Conservation (phyloP, 2,329 filamentous ascomycete genomes). For the Xylaria sp. region DNA sequence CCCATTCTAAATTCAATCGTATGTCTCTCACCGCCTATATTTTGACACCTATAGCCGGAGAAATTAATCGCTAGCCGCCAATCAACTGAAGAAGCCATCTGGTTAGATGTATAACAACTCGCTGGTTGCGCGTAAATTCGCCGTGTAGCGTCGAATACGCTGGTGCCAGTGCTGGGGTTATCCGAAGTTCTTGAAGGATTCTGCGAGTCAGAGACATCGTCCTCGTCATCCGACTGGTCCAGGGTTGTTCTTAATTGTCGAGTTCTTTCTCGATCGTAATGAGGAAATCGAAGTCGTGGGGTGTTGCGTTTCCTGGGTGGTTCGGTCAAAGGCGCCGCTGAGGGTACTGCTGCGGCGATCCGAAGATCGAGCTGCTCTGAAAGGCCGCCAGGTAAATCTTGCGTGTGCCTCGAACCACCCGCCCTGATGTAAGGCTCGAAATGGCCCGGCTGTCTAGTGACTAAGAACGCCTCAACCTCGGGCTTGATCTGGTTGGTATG, state of each 20-base stretch:
- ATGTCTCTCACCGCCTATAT: rapidly evolving
- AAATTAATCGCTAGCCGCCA: constrained; percentile 16
- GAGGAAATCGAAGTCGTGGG: neutral
- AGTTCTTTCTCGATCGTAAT: neutral
- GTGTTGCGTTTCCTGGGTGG: constrained; percentile 8
- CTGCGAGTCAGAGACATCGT: too few species aligned
- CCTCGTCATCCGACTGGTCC: too few species aligned
- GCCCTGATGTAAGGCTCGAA: constrained; percentile 37
- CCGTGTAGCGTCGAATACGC: constrained; percentile 18
- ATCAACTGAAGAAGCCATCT: neutral
- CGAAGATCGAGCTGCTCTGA: neutral
- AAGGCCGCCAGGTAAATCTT: neutral
- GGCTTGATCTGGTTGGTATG: neutral
- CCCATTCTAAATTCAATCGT: constrained; percentile 45
- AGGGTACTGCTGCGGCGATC: neutral
- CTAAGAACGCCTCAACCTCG: constrained; percentile 28
- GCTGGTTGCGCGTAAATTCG: constrained; percentile 23
- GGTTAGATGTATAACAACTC: constrained; percentile 30
- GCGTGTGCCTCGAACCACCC: neutral
- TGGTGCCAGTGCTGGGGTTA: neutral
- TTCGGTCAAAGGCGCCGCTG: neutral
- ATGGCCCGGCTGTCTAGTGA: constrained; percentile 32
- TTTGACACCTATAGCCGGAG: neutral
- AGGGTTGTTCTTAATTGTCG: too few species aligned
- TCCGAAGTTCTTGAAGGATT: neutral